These are phyloP conservation scores for Colletotrichum karsti DNA, from an alignment of 2,329 filamentous ascomycete genomes.

Conservation along the genomic window DNA sequence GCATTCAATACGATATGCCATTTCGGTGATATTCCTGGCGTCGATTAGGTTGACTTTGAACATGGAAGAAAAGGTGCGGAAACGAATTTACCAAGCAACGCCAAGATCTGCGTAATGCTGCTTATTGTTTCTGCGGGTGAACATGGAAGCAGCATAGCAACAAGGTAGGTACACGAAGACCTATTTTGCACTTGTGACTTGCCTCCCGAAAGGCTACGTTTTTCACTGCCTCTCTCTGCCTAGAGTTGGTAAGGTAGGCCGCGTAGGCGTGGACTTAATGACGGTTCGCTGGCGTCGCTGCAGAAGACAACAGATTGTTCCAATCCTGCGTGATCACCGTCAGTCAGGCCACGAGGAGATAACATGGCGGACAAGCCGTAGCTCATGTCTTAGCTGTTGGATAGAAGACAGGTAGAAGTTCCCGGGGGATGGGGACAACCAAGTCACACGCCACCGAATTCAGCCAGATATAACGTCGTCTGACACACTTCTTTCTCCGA, in stretches of 20 bases:
- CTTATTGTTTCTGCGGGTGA: neutral
- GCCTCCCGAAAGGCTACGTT: neutral
- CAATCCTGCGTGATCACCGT: neutral
- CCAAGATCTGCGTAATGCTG: neutral
- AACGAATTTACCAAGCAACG: too few relatives aligned
- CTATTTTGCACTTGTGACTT: neutral
- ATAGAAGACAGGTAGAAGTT: neutral
- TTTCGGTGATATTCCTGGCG: neutral
- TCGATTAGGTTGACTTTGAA: too few relatives aligned
- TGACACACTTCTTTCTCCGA: neutral
- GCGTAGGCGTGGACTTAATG: neutral
- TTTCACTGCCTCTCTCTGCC: neutral
- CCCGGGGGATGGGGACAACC: neutral
- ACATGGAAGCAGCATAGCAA: neutral
- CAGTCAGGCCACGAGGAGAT: conserved; percentile 15
- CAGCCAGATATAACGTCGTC: neutral
- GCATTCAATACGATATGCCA: too few relatives aligned
- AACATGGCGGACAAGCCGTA: neutral
- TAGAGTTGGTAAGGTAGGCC: neutral
- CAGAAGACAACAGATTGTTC: conserved; percentile 15
- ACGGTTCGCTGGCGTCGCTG: conserved; percentile 11
- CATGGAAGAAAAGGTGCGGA: too few relatives aligned
- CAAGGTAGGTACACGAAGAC: too few relatives aligned
- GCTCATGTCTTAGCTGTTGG: neutral
- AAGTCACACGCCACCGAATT: neutral